Percentiles rank a stretch among this genome's conserved stretches.
Evolutionary conservation across 225 moss, liverwort and hornwort genomes (phyloP).

Genomic region (Straminergon stramineum): DNA sequence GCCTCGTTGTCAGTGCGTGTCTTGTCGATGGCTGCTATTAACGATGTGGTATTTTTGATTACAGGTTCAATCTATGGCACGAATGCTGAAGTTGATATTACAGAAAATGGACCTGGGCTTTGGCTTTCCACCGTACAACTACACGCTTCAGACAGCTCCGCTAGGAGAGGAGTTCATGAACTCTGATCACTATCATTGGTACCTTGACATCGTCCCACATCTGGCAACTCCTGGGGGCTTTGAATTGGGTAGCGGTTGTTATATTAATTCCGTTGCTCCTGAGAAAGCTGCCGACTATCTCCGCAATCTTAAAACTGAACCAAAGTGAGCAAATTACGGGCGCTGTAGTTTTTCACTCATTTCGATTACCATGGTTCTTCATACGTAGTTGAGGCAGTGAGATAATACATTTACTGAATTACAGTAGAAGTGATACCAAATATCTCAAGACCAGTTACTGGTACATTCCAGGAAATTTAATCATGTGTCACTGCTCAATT

Average conservation of each 20-base stretch:
- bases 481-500: background rate
- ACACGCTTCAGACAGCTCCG: slow-evolving; percentile 75
- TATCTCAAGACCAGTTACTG: background rate
- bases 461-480: background rate
- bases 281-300: slow-evolving; percentile 39
- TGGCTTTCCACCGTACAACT: slow-evolving; percentile 61
- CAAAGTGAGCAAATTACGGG: background rate
- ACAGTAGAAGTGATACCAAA: background rate
- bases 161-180: slow-evolving; percentile 28
- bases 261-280: slow-evolving; percentile 68
- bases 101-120: slow-evolving; percentile 57
- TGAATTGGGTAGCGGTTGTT: slow-evolving; percentile 72
- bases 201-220: slow-evolving; percentile 68
- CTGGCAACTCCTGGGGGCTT: slow-evolving; percentile 65
- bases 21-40: background rate
- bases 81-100: slow-evolving; percentile 53
- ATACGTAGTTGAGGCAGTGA: background rate
- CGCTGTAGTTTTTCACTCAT: background rate
- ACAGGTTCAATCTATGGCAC: slow-evolving; percentile 51
- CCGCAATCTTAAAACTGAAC: slow-evolving; percentile 4
- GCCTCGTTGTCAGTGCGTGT: background rate
- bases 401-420: background rate
- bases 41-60: background rate
- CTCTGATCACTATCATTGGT: slow-evolving; percentile 63
- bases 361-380: background rate